Base-by-base conservation (phyloP, 371 early-diverging fungal genomes). In the Mortierella sp. region DNA sequence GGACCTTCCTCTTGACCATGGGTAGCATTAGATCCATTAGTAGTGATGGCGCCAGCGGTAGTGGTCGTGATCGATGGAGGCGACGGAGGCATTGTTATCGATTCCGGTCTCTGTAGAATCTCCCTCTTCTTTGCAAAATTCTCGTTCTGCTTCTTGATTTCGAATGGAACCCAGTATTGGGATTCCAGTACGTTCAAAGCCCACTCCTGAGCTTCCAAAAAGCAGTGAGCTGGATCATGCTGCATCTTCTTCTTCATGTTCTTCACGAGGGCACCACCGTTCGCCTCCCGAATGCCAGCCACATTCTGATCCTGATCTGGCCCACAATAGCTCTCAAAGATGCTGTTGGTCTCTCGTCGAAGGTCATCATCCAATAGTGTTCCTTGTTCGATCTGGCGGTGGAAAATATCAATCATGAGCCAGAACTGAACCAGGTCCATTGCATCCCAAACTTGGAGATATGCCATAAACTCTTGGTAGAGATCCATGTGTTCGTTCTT, bases 371-470 rank as follows among this genome's bases (percentile, higher is more conserved):
- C 30, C 2, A 60, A 50, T 11, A 75, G 60, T 1, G 56, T 60
- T 4, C 75, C 75, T 23, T 75, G 60, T 21, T 68, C 64, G 39
- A 75, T 68, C 17, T 75, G 75, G 28, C 75, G 64, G 44, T 75
- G 75, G 28, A 68, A 75, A 11, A 68, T 34, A 24, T 75, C 69
- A 9, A 59, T 60, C 69, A 68, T 75, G 41, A 72, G 53, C 72
- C 72, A 72, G 49, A 72, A 72, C 48, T 72, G 64, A 1, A 49
- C 63, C 6, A 75, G 49, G 27, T 75, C 75, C 75, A 68, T 60
- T n/a, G 69, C 75, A 28, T 75, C 75, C 75, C 75, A 75, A 34
- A 75, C 68, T 32, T 64, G 69, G 6, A 68, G 52, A 21, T 75
- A 75, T 6, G 58, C 44, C 69, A 75, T 75, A 44, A 75, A 75